Base-by-base conservation (phyloP, 257 asterid species). In the Jasminum sambac region DNA sequence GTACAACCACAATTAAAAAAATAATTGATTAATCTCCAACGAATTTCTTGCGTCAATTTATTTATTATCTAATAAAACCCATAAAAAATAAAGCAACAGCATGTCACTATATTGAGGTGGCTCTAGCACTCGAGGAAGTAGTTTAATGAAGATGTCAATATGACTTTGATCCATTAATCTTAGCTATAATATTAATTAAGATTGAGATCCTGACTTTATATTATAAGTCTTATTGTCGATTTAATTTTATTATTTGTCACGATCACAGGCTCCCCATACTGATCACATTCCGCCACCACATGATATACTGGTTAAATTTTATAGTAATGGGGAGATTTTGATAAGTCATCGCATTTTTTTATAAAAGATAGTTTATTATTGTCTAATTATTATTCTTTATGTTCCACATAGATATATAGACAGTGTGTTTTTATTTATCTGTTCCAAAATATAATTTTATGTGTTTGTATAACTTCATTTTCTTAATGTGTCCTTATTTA, bases 201-300 rank as follows among this genome's bases (percentile, higher is more conserved):
- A 50, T 50, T 50, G 26, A 50, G 60, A 50, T 50, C 26, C 19
- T 50, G 60, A 50, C 4, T 19, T 50, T 50, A 50, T 50, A n/a
- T 50, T 12, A 19, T 19, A 7, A 26, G 13, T 19, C 21, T 52
- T n/a, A 10, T 17, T n/a, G 8, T 41, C 11, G 2, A 3, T 3
- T 41, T 8, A 3, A 3, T 41, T 52, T 19, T 19, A 52, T 52
- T 52, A 52, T 52, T 52, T 52, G 61, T 19, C 14, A 19, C 61
- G 17, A 19, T 52, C 8, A 19, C 60, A 50, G 60, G 60, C 23
- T n/a, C 60, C 55, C 60, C 60, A 19, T 50, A n/a, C 61, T 52
- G 17, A 19, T 19, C 30, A 52, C 30, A 13, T 52, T 52, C 30
- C 12, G 26, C n/a, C n/a, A n/a, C 26, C 58, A 19, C 60, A 8